Base-by-base conservation (phyloP, 495 filamentous ascomycete species). In the Tuber brumale region DNA sequence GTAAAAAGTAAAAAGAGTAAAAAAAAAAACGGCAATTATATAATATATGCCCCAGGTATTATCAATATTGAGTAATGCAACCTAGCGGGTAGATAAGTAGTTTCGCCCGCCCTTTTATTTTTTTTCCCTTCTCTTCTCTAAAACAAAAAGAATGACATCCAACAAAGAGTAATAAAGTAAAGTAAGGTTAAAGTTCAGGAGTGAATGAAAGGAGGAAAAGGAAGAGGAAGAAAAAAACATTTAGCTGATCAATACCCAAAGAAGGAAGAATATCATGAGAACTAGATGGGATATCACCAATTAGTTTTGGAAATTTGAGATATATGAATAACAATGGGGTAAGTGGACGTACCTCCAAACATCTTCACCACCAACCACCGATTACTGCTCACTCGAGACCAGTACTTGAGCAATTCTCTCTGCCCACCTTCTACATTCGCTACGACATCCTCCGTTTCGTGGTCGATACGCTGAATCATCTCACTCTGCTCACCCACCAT, bases 401-500 rank as follows among this genome's bases (percentile, higher is more conserved):
- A 99, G 85, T 98, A 99, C 82, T 97, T 97, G 87, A 99, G 89
- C 78, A 94, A 78, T 85, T 99, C 95, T 66, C 94, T 89, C 83
- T 99, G 95, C 18, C 95, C 95, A 42, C 95, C 95, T 83, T 97
- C 89, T 21, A 99, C 95, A 81, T 99, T 98, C 81, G 97, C 94
- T 44, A 99, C 96, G 23, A 98, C 92, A 83, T 98, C 93, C 82
- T 95, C 91, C 0, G 94, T 97, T 84, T 98, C 97, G 73, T 95
- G 94, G 81, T 99, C 95, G 77, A 96, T 96, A 43, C 93, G 88
- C 84, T 92, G 91, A 70, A 96, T 94, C 91, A 95, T 96, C 83
- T 97, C 95, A 73, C 92, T 92, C 84, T 99, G 95, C 84, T 98
- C 96, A 78, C 91, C 93, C 66, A 99, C 95, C 96, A 99, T 97